Base-by-base conservation (phyloP, 163 green algal species). In the Scenedesmus sp. region DNA sequence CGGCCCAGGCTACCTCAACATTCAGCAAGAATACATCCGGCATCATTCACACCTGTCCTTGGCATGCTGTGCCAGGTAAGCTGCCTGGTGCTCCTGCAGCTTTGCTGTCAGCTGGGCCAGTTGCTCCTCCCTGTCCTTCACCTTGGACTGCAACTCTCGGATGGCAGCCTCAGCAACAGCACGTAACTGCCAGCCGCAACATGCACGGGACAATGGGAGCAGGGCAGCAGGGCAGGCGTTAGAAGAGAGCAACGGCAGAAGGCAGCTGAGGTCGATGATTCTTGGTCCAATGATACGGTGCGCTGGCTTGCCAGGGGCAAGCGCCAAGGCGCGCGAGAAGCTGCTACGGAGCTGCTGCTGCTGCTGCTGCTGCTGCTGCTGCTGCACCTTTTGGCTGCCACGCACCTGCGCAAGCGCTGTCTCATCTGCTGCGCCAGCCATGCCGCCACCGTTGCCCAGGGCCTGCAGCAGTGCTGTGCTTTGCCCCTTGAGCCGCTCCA, bases 151-250 rank as follows among this genome's bases (percentile, higher is more conserved):
- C 81, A 97, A 92, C 83, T 96, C 95, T 13, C 93, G 91, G 33
- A 97, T 94, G 26, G 94, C 94, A 0, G 92, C 92, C 87, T 97
- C 92, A 5, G 95, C 95, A 35, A 72, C 59, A n/a, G 59, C 59
- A n/a, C 59, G 59, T 33, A 72, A 33, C 59, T 72, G 24, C 3
- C 15, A 35, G 7, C 5, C 10, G 10, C 35, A 40, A 43, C 7
- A 40, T 42, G 72, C 72, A 81, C n/a, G 70, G n/a, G 37, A 70
- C 22, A 44, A 24, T 43, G 9, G 22, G 22, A 72, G 59, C 59
- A 33, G 22, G 59, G 22, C 24, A 72, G 59, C 22, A 72, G 13
- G 20, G 59, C 22, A 72, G 24, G 22, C 3, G 59, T 72, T 9
- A 33, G 59, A n/a, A n/a, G n/a, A n/a, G n/a, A n/a, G n/a, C n/a